A percentile compares a stretch with the other conserved stretches of the same genome.
phyloP scores from a whole-genome alignment of 805 yeast species.

The Spathaspora sp. region DNA sequence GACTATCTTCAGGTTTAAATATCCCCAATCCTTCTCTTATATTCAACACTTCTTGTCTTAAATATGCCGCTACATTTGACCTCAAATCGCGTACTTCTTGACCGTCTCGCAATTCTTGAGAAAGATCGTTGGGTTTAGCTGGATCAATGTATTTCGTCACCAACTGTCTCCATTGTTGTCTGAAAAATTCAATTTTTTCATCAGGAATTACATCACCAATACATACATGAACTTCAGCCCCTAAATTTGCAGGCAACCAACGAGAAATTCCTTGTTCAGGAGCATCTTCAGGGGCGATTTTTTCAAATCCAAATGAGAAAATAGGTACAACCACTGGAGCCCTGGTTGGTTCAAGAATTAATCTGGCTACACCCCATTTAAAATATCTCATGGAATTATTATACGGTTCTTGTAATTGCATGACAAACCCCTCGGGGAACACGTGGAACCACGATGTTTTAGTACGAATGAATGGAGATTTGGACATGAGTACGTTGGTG shows the following conservation, averaged over 20 bases:
- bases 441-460: conserved; percentile 89
- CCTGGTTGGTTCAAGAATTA: conserved; percentile 75
- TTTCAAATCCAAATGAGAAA: conserved; percentile 81
- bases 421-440: conserved; percentile 92
- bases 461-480: conserved; percentile 53
- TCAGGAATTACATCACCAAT: conserved; percentile 74
- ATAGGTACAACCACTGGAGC: conserved; percentile 89
- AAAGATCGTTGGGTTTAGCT: conserved; percentile 52
- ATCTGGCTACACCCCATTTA: conserved; percentile 90
- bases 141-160: conserved; percentile 53
- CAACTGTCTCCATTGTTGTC: conserved; percentile 67
- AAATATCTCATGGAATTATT: conserved; percentile 88
- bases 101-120: conserved; percentile 61
- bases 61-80: conserved; percentile 61
- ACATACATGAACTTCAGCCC: conserved; percentile 62
- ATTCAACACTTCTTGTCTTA: conserved; percentile 61
- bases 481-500: conserved; percentile 28
- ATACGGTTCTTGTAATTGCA: conserved; percentile 77
- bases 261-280: conserved; percentile 54
- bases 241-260: conserved; percentile 59
- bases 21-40: conserved; percentile 34
- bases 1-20: conserved; percentile 61
- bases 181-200: conserved; percentile 50
- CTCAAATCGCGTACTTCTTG: conserved; percentile 63
- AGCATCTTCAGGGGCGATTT: conserved; percentile 74